Conservation (phyloP, 2,329 filamentous ascomycete genomes). For the Colletotrichum magnum region DNA sequence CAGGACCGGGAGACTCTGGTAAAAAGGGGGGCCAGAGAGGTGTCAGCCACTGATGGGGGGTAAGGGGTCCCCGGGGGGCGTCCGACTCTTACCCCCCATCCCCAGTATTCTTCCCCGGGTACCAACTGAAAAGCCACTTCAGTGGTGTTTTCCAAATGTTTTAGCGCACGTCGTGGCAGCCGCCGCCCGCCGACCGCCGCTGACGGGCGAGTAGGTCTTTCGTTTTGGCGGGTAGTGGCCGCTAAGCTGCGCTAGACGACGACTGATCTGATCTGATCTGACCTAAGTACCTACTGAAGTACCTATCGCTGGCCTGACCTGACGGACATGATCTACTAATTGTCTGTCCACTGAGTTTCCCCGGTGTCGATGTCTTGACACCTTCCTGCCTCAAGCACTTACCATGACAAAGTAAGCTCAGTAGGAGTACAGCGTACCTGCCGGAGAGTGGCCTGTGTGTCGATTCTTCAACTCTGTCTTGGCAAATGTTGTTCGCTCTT, state of each 20-base stretch:
- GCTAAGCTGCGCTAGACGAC: conserved; percentile 6
- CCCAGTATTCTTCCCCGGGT: conserved; percentile 20
- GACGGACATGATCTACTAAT: conserved; percentile 6
- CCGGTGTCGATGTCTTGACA: too few relatives aligned
- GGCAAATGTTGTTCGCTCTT: too few relatives aligned
- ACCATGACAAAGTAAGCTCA: too few relatives aligned
- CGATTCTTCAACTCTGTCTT: too few relatives aligned
- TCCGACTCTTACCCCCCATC: conserved; percentile 4
- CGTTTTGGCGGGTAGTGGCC: conserved; percentile 1
- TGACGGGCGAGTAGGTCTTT: conserved; percentile 11
- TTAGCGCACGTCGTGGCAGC: conserved; percentile 27
- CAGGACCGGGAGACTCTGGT: background rate
- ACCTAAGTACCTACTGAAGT: background rate
- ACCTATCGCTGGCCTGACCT: background rate
- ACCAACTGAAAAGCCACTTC: conserved; percentile 17
- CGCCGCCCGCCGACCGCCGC: conserved; percentile 24
- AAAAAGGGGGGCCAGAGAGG: conserved; percentile 2
- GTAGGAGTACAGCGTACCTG: too few relatives aligned
- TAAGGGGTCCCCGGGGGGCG: conserved; percentile 32
- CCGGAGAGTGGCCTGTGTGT: too few relatives aligned
- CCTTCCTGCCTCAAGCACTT: too few relatives aligned
- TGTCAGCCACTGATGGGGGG: background rate
- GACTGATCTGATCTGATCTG: background rate
- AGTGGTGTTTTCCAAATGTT: conserved; percentile 27
- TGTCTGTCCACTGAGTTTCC: background rate